A percentile compares a stretch with the other conserved stretches of the same genome.
Conservation (phyloP, 306 rosid species). For the Betula pendula region DNA sequence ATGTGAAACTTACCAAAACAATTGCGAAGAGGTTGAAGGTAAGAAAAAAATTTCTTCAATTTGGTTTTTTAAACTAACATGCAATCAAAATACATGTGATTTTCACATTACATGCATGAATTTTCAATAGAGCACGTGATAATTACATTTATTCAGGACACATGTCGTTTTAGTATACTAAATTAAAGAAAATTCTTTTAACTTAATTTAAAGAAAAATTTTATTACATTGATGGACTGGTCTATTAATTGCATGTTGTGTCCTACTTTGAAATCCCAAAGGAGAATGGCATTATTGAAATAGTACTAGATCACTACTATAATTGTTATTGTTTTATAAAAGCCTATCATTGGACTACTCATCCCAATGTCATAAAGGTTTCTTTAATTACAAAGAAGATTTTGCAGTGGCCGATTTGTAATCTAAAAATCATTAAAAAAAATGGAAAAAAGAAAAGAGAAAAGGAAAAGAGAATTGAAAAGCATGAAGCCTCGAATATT, state of each 20-base stretch:
- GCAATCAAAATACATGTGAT: no score
- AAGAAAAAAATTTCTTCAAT: not conserved
- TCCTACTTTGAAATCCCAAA: not conserved
- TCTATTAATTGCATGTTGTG: no score
- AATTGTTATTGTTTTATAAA: not conserved
- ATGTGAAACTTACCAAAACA: not conserved
- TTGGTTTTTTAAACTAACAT: no score
- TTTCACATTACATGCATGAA: no score
- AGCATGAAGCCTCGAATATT: constrained; percentile 60
- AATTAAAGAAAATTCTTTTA: no score
- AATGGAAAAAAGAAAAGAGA: not conserved
- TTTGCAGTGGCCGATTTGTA: constrained; percentile 38
- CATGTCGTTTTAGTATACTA: no score
- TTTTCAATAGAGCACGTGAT: no score
- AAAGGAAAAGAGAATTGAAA: constrained; percentile 46
- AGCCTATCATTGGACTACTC: constrained; percentile 31
- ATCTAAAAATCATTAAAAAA: constrained; percentile 49
- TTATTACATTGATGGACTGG: no score
- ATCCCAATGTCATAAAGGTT: constrained; percentile 48
- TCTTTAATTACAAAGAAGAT: constrained; percentile 53
- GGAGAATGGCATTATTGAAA: not conserved
- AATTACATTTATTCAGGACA: no score
- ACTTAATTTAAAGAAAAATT: no score
- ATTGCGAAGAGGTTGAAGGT: not conserved
- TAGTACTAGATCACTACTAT: not conserved